Evolutionary conservation across 2,329 filamentous ascomycete species (phyloP).

Genomic region (Aspergillus chevalieri): DNA sequence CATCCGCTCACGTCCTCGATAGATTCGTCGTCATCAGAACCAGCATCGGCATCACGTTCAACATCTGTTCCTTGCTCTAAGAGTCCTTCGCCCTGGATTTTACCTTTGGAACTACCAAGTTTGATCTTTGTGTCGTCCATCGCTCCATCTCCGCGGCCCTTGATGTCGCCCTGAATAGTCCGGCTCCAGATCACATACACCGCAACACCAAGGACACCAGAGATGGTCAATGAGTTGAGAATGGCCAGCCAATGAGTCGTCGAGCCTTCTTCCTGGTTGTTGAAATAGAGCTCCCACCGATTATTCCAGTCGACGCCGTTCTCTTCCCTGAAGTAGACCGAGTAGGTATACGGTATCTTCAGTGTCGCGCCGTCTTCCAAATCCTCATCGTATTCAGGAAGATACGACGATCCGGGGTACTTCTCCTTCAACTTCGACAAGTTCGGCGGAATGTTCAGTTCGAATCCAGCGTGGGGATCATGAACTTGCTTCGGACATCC

Average conservation of each 20-base stretch:
- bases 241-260: conserved; percentile 86
- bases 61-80: conserved; percentile 54
- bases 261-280: conserved; percentile 74
- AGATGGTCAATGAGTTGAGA: conserved; percentile 79
- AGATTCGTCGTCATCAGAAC: conserved; percentile 63
- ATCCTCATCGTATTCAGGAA: conserved; percentile 51
- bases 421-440: conserved; percentile 50
- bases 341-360: conserved; percentile 78
- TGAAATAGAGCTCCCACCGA: conserved; percentile 85
- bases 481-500: conserved; percentile 66
- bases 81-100: conserved; percentile 50
- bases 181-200: conserved; percentile 75
- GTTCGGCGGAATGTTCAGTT: conserved; percentile 63
- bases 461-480: conserved; percentile 58
- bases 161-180: conserved; percentile 73
- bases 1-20: conserved; percentile 78
- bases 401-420: conserved; percentile 56
- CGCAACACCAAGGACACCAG: conserved; percentile 68
- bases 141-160: conserved; percentile 60
- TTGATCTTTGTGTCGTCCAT: conserved; percentile 63
- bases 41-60: conserved; percentile 48
- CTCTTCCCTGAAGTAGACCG: conserved; percentile 83
- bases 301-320: conserved; percentile 73
- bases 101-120: conserved; percentile 35
- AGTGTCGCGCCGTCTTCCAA: conserved; percentile 60